Percentiles rank a stretch among this genome's conserved stretches.
phyloP scores from a whole-genome alignment of 208 protist species.

The Lotmaria passim region DNA sequence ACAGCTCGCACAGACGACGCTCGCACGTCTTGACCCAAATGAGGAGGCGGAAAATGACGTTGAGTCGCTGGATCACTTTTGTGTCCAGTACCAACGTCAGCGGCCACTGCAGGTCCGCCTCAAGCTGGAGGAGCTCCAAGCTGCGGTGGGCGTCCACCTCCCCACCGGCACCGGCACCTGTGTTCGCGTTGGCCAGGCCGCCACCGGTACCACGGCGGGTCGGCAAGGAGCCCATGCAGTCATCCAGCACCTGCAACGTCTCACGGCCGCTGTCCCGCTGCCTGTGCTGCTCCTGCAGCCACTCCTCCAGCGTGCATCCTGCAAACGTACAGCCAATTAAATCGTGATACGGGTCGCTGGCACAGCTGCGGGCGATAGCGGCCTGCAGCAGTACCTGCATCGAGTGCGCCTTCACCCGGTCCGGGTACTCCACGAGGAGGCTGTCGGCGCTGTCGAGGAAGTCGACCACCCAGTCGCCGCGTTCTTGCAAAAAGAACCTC shows the following conservation, averaged over 20 bases:
- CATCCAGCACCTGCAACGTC: neutral
- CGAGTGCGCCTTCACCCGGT: constrained; percentile 79
- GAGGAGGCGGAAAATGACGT: constrained; percentile 84
- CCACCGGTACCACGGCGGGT: constrained; percentile 6
- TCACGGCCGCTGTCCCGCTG: constrained; percentile 29
- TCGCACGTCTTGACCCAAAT: constrained; percentile 85
- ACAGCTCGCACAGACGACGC: constrained; percentile 65
- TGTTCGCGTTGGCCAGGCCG: neutral
- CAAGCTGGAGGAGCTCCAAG: constrained; percentile 83
- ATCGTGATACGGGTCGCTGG: constrained; percentile 72
- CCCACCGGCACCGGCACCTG: neutral
- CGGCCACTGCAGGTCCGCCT: constrained; percentile 85
- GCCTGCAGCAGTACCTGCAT: constrained; percentile 81
- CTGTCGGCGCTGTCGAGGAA: constrained; percentile 86
- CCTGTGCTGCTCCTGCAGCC: constrained; percentile 32
- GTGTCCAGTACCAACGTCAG: constrained; percentile 80
- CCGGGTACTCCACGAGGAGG: constrained; percentile 59
- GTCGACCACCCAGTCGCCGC: constrained; percentile 84
- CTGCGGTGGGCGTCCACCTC: constrained; percentile 46
- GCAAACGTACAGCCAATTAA: constrained; percentile 82
- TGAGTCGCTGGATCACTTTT: constrained; percentile 62
- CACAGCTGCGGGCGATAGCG: constrained; percentile 74
- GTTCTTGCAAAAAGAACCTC: constrained; percentile 80
- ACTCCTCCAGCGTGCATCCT: constrained; percentile 54
- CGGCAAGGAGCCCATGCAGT: neutral